Evolutionary conservation across 2,329 filamentous ascomycete species (phyloP), one percentile per base, ranked within the genome.

Genomic region (Calonectria honghensis): DNA sequence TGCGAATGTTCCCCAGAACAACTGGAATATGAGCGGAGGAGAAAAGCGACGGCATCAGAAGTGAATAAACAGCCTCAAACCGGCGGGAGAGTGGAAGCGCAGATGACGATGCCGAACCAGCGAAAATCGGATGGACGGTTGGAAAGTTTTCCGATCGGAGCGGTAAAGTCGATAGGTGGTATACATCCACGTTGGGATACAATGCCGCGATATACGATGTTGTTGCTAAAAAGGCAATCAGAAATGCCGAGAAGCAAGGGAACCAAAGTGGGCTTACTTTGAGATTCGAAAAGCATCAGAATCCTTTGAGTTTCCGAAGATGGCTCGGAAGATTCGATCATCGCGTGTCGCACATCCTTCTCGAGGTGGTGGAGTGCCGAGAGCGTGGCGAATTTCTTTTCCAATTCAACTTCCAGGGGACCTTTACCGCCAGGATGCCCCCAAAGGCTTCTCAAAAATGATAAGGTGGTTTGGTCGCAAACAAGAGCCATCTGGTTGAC

Each of bases 351-450:
- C 11, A 73, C 70, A 1, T 81, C 77, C 39, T 86, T 86, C 48
- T 86, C 87, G 79, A 87, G 85, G 76, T 85, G 86, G 75, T 88
- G 87, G 68, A 94, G 83, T 1, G 88, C 88, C 35, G 89, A 91
- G 41, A 93, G 85, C 85, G 95, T 89, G 91, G 91, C 93, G 31
- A 76, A 75, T 78, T 91, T 90, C 79, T 90, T 90, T 75, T 90
- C 89, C 63, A 90, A 84, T 72, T 90, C 89, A 5, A 90, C 79
- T 66, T 78, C 75, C 1, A 54, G 37, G 2, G 75, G 6, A 35
- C 41, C 29, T 20, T 27, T 27, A 45, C 6, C 7, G 32, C 70
- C 73, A 2, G 73, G 71, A 27, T 57, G 18, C 27, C 41, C 73
- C 79, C 76, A 80, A 9, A 80, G 73, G 24, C 76, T 88, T 39